Evolutionary conservation across 2,329 filamentous ascomycete species (phyloP).

Genomic region (Bipolaris oryzae): DNA sequence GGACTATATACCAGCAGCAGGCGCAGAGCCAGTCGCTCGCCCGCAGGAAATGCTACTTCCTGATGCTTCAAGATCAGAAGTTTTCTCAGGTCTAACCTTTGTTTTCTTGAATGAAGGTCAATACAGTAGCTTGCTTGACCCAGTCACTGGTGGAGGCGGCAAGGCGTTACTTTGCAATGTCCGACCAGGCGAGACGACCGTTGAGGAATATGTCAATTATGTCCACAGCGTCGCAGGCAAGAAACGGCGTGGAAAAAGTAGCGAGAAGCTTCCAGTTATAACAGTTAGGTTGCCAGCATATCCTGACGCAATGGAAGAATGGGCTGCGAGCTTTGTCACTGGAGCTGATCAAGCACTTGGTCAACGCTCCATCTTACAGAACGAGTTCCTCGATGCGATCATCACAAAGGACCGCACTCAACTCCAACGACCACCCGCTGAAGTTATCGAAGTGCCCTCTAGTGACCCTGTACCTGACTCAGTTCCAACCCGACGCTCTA

Average conservation of each 20-base stretch:
- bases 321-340: slow-evolving; percentile 73
- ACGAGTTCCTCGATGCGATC: slow-evolving; percentile 90
- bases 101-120: slow-evolving; percentile 81
- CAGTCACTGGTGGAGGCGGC: slow-evolving; percentile 79
- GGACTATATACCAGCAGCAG: slow-evolving; percentile 73
- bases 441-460: slow-evolving; percentile 36
- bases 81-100: slow-evolving; percentile 89
- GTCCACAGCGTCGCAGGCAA: slow-evolving; percentile 76
- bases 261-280: slow-evolving; percentile 73
- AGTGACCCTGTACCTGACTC: slow-evolving; percentile 27
- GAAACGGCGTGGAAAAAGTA: slow-evolving; percentile 70
- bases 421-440: slow-evolving; percentile 69
- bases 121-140: slow-evolving; percentile 74
- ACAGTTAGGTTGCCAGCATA: slow-evolving; percentile 71
- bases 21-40: slow-evolving; percentile 74
- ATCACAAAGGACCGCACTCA: slow-evolving; percentile 76
- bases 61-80: slow-evolving; percentile 65
- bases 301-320: slow-evolving; percentile 58
- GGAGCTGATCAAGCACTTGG: slow-evolving; percentile 74
- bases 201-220: slow-evolving; percentile 78
- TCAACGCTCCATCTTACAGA: slow-evolving; percentile 84
- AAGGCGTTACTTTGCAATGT: slow-evolving; percentile 76
- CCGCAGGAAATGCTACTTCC: slow-evolving; percentile 74
- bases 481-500: slow-evolving; percentile 16
- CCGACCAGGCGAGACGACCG: slow-evolving; percentile 65